Evolutionary conservation across 768 basidiomycete genomes (phyloP).

Genomic region (Lactarius trivialis): DNA sequence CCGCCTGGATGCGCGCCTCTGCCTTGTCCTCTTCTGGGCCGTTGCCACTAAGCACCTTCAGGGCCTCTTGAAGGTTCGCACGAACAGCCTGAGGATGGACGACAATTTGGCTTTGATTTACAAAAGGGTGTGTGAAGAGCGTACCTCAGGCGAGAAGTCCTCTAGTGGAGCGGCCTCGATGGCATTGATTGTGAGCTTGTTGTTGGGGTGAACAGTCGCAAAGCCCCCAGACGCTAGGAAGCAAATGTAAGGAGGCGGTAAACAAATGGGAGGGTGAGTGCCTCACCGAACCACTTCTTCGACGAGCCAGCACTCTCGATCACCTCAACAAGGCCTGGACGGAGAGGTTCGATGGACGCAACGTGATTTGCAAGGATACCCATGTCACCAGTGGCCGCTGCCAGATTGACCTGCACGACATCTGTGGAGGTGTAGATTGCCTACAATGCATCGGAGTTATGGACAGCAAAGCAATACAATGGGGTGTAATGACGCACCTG

Average conservation of each 20-base stretch:
- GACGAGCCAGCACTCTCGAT: slow-evolving; percentile 69
- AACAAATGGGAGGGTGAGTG: background rate
- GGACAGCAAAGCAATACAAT: slow-evolving; percentile 5
- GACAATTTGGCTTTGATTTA: background rate
- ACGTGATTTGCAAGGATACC: slow-evolving; percentile 99
- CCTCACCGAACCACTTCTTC: slow-evolving; percentile 97
- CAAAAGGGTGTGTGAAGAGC: slow-evolving; percentile 23
- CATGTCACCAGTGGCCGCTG: slow-evolving; percentile 96
- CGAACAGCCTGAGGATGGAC: slow-evolving; percentile 65
- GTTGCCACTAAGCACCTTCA: slow-evolving; percentile 70
- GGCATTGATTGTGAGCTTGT: slow-evolving; percentile 92
- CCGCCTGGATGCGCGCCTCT: slow-evolving; percentile 90
- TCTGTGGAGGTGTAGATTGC: slow-evolving; percentile 85
- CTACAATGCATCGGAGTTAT: slow-evolving; percentile 37
- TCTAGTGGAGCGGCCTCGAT: slow-evolving; percentile 94
- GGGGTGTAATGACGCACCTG: slow-evolving; percentile 51
- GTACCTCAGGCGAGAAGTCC: slow-evolving; percentile 83
- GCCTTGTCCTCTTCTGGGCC: slow-evolving; percentile 91
- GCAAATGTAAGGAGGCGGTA: background rate
- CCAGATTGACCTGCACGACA: slow-evolving; percentile 92
- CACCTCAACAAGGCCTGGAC: slow-evolving; percentile 92
- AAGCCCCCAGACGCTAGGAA: slow-evolving; percentile 86
- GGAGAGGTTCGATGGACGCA: slow-evolving; percentile 91
- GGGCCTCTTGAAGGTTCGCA: slow-evolving; percentile 81
- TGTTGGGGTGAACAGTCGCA: slow-evolving; percentile 96